Percentiles rank a stretch among this genome's conserved stretches.
Evolutionary conservation across 306 rosid genomes (phyloP).

Genomic region (Glycine soja): DNA sequence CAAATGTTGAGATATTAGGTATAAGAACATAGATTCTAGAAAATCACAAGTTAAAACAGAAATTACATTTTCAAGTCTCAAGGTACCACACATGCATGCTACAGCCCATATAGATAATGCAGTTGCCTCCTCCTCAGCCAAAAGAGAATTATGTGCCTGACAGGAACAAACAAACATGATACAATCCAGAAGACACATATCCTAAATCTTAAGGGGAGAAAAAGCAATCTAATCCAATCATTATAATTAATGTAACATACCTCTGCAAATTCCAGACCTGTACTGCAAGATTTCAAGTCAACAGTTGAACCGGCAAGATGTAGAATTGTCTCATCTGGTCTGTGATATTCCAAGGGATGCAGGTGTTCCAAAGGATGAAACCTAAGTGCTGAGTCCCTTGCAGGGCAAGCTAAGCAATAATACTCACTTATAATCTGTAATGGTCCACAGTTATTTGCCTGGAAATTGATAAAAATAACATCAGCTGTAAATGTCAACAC

Average conservation of each 20-base stretch:
- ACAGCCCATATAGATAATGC: conserved; percentile 94
- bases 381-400: conserved; percentile 72
- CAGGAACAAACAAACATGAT: conserved; percentile 51
- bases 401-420: conserved; percentile 73
- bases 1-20: neutral
- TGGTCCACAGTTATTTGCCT: conserved; percentile 86
- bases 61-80: conserved; percentile 93
- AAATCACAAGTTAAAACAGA: conserved; percentile 34
- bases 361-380: conserved; percentile 81
- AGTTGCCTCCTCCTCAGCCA: conserved; percentile 92
- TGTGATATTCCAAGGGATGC: conserved; percentile 56
- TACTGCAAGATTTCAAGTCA: conserved; percentile 75
- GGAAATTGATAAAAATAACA: conserved; percentile 44
- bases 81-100: conserved; percentile 92
- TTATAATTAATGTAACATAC: conserved; percentile 55
- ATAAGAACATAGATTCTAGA: conserved; percentile 26
- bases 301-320: conserved; percentile 75
- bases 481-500: conserved; percentile 34
- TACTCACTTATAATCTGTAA: conserved; percentile 88
- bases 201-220: conserved; percentile 36
- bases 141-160: conserved; percentile 81
- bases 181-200: conserved; percentile 2
- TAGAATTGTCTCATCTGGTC: conserved; percentile 69
- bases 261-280: conserved; percentile 83
- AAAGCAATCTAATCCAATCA: conserved; percentile 32